A percentile compares a stretch with the other conserved stretches of the same genome.
These are phyloP conservation scores for Prunus padus DNA, from an alignment of 306 rosid species.

Conservation along the genomic window DNA sequence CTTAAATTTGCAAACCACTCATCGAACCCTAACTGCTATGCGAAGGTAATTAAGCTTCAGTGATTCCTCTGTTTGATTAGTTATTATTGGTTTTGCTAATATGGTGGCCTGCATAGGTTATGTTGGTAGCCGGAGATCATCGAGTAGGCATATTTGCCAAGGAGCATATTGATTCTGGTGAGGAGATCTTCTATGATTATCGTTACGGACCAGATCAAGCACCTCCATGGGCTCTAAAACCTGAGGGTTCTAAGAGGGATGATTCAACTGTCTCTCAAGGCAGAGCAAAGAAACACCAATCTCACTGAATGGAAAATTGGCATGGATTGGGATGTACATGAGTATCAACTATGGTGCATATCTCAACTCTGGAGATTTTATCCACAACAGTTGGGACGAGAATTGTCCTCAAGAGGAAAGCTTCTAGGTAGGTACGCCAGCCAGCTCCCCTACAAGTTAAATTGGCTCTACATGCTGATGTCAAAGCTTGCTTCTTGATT, in stretches of 20 bases:
- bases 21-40: conserved; percentile 89
- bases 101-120: conserved; percentile 54
- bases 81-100: conserved; percentile 22
- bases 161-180: conserved; percentile 87
- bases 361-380: conserved; percentile 4
- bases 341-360: not conserved
- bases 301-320: conserved; percentile 57
- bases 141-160: conserved; percentile 95
- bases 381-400: conserved; percentile 12
- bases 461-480: conserved; percentile 11
- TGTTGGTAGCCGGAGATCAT: conserved; percentile 97
- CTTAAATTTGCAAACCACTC: conserved; percentile 98
- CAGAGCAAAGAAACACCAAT: conserved; percentile 96
- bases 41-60: conserved; percentile 55
- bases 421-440: conserved; percentile 2
- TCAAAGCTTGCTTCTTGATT: not conserved
- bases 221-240: conserved; percentile 89
- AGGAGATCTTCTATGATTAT: conserved; percentile 95
- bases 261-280: conserved; percentile 71
- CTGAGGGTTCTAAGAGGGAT: conserved; percentile 85
- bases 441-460: not conserved
- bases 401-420: conserved; percentile 5
- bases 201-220: conserved; percentile 91
- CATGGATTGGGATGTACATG: conserved; percentile 31
- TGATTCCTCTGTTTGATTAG: conserved; percentile 12